Percentiles rank a stretch among this genome's conserved stretches.
Evolutionary conservation across 139 green algal species (phyloP).

Genomic region (Coccomyxa sp.): DNA sequence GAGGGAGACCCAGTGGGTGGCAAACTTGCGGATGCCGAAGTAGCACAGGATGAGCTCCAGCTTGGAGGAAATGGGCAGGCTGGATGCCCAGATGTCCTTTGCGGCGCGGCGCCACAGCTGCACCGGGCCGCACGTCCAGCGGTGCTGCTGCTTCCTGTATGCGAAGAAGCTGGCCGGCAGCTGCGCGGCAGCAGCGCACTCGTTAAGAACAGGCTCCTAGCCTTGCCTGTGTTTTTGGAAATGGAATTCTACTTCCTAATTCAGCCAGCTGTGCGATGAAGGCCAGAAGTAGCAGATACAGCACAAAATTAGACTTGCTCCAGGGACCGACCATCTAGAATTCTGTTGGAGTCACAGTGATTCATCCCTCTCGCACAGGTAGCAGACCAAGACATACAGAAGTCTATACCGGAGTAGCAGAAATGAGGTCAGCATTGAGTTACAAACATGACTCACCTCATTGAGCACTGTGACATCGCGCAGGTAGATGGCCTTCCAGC

Average conservation of each 20-base stretch:
- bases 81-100: constrained; percentile 51
- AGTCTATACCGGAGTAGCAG: too few relatives aligned
- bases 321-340: too few relatives aligned
- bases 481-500: constrained; percentile 79
- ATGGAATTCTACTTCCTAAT: too few relatives aligned
- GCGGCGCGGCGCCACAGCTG: constrained; percentile 61
- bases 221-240: too few relatives aligned
- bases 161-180: constrained; percentile 83
- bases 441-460: constrained; percentile 24
- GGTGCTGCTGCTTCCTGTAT: constrained; percentile 97
- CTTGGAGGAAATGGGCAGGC: constrained; percentile 44
- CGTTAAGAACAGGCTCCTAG: too few relatives aligned
- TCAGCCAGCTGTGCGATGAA: constrained; percentile 6
- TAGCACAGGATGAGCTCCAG: constrained; percentile 70
- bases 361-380: too few relatives aligned
- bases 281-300: too few relatives aligned
- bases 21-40: constrained; percentile 70
- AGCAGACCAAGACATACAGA: too few relatives aligned
- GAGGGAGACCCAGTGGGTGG: constrained; percentile 69
- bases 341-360: too few relatives aligned
- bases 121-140: constrained; percentile 80
- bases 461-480: constrained; percentile 70
- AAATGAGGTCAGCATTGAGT: too few relatives aligned
- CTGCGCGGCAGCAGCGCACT: constrained; percentile 38
- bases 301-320: too few relatives aligned